Evolutionary conservation across 805 yeast genomes (phyloP).

Genomic region (Lipomyces sp.): DNA sequence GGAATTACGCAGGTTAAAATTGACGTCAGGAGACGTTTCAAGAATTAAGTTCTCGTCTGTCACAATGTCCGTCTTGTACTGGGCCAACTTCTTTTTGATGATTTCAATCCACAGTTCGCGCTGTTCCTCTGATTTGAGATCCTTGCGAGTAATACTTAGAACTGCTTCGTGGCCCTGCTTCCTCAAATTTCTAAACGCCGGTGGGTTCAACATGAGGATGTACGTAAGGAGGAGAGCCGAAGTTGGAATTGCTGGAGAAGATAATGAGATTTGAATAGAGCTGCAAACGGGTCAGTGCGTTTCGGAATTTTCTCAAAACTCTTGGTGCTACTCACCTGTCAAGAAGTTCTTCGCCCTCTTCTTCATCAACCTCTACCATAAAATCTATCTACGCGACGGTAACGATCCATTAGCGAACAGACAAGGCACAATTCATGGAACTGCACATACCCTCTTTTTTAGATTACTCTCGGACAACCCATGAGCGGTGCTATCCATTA

Average conservation of each 20-base stretch:
- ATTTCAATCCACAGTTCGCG: conserved; percentile 31
- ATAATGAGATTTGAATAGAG: conserved; percentile 24
- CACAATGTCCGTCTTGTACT: conserved; percentile 31
- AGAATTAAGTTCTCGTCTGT: conserved; percentile 34
- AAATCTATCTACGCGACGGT: conserved; percentile 16
- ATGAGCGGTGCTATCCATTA: conserved; percentile 49
- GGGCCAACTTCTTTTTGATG: conserved; percentile 15
- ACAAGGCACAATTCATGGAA: neutral
- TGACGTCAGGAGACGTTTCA: conserved; percentile 11
- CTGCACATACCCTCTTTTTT: conserved; percentile 18
- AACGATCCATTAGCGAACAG: neutral
- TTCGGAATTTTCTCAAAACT: neutral
- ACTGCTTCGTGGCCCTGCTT: conserved; percentile 26
- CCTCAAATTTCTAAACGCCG: conserved; percentile 24
- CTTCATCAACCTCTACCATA: conserved; percentile 29
- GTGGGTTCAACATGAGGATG: conserved; percentile 24
- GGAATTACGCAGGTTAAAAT: conserved; percentile 31
- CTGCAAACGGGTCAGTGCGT: neutral
- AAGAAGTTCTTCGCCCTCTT: conserved; percentile 28
- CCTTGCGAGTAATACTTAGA: conserved; percentile 17
- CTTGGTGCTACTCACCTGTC: conserved; percentile 16
- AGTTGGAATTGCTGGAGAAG: conserved; percentile 27
- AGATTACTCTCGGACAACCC: conserved; percentile 31
- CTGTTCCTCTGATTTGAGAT: conserved; percentile 30
- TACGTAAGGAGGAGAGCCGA: conserved; percentile 30